Percentiles rank a stretch among this genome's conserved stretches.
Conservation (phyloP, 2,329 filamentous ascomycete species). For the Ophiosphaerella narmari region DNA sequence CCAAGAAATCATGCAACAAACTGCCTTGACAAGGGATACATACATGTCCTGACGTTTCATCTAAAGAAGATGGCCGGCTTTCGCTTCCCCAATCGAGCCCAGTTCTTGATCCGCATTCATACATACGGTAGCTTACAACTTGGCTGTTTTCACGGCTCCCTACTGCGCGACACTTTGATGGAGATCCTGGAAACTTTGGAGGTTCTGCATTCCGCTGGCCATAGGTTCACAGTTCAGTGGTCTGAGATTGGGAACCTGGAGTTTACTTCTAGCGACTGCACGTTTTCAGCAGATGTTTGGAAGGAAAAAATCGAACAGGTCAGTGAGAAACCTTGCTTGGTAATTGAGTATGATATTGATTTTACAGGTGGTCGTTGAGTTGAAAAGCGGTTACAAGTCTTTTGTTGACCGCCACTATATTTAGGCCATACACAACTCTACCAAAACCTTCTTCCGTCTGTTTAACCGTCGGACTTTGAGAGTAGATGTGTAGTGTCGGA, state of each 20-base stretch:
- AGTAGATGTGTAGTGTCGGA: no score
- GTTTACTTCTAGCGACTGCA: not conserved
- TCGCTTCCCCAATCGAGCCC: conserved; percentile 3
- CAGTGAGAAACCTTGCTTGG: no score
- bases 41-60: not conserved
- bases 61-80: conserved; percentile 1
- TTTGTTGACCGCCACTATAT: no score
- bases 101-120: conserved; percentile 11
- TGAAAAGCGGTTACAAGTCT: no score
- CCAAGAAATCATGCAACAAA: not conserved
- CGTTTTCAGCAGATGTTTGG: not conserved
- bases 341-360: no score
- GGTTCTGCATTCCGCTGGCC: not conserved
- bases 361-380: no score
- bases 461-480: no score
- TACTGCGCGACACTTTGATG: not conserved
- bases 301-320: not conserved
- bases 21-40: not conserved
- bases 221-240: conserved; percentile 4
- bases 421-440: no score
- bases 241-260: conserved; percentile 2
- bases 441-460: no score
- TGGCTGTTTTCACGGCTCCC: not conserved
- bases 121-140: not conserved
- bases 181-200: not conserved